A percentile compares a stretch with the other conserved stretches of the same genome.
Evolutionary conservation across 768 basidiomycete genomes (phyloP).

Genomic region (Amanita polypyramis): DNA sequence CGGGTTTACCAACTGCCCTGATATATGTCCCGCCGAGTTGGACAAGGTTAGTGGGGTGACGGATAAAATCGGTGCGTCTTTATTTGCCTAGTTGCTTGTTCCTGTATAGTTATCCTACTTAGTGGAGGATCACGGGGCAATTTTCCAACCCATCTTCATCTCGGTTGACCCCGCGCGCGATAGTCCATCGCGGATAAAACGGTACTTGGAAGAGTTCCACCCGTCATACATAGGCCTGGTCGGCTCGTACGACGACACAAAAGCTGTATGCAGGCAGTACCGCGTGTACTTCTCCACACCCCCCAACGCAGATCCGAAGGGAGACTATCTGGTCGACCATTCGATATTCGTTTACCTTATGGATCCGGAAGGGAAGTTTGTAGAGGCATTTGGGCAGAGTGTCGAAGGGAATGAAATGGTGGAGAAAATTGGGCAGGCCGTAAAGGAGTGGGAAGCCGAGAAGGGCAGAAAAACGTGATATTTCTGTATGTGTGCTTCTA

Average conservation of each 20-base stretch:
- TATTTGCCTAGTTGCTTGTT: not conserved
- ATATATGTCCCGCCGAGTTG: conserved; percentile 96
- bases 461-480: conserved; percentile 24
- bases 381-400: conserved; percentile 92
- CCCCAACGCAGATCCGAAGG: conserved; percentile 72
- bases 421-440: conserved; percentile 42
- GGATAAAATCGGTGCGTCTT: conserved; percentile 46
- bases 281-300: conserved; percentile 98
- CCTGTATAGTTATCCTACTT: conserved; percentile 5
- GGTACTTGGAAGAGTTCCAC: conserved; percentile 81
- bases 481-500: no score
- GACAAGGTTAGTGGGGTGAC: conserved; percentile 87
- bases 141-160: conserved; percentile 88
- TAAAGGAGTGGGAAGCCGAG: conserved; percentile 32
- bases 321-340: conserved; percentile 96
- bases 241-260: conserved; percentile 74
- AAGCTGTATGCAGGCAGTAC: conserved; percentile 87
- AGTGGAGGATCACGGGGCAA: conserved; percentile 61
- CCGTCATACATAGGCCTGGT: conserved; percentile 81
- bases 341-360: conserved; percentile 98
- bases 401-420: conserved; percentile 60
- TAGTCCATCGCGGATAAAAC: conserved; percentile 43
- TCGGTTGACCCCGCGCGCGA: conserved; percentile 96
- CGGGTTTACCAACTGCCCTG: conserved; percentile 99
- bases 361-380: conserved; percentile 90